A percentile compares a stretch with the other conserved stretches of the same genome.
Evolutionary conservation across 2,329 filamentous ascomycete genomes (phyloP).

Genomic region (Fusarium mangiferae): DNA sequence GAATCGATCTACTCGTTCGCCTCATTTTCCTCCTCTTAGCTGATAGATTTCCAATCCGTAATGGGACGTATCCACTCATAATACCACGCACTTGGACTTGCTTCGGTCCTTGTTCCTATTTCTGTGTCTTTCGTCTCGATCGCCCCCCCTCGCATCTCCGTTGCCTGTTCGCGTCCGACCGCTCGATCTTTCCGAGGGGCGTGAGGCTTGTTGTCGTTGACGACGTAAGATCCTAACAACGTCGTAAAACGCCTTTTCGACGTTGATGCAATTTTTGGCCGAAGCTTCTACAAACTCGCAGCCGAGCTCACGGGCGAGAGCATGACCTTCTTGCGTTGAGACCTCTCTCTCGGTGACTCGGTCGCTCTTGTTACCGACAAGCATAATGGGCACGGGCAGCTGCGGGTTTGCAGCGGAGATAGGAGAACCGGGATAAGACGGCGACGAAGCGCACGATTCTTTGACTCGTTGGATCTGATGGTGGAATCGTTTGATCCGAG

Average conservation of each 20-base stretch:
- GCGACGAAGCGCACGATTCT: conserved; percentile 83
- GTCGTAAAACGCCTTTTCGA: conserved; percentile 98
- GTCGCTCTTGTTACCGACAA: conserved; percentile 99
- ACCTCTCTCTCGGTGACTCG: conserved; percentile 95
- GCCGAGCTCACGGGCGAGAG: conserved; percentile 88
- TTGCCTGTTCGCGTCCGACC: conserved; percentile 54
- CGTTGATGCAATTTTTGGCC: conserved; percentile 97
- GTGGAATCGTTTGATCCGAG: conserved; percentile 94
- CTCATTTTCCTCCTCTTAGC: conserved; percentile 33
- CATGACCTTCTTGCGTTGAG: conserved; percentile 94
- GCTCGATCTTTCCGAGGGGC: conserved; percentile 50
- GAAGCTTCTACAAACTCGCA: conserved; percentile 98
- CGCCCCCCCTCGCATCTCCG: conserved; percentile 49
- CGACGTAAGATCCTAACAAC: conserved; percentile 90
- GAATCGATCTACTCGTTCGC: conserved; percentile 21
- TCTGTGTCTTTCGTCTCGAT: conserved; percentile 48
- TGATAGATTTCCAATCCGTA: neutral
- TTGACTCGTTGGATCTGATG: conserved; percentile 98
- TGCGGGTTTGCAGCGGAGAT: conserved; percentile 68
- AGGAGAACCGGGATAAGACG: conserved; percentile 80
- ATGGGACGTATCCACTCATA: conserved; percentile 47
- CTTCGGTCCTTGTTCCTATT: conserved; percentile 50
- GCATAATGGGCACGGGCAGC: conserved; percentile 90
- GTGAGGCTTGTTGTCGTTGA: conserved; percentile 72
- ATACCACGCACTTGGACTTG: conserved; percentile 53